Evolutionary conservation across 179 eudicot genomes (phyloP), one percentile per base, ranked within the genome.

Genomic region (Beta corolliflora): DNA sequence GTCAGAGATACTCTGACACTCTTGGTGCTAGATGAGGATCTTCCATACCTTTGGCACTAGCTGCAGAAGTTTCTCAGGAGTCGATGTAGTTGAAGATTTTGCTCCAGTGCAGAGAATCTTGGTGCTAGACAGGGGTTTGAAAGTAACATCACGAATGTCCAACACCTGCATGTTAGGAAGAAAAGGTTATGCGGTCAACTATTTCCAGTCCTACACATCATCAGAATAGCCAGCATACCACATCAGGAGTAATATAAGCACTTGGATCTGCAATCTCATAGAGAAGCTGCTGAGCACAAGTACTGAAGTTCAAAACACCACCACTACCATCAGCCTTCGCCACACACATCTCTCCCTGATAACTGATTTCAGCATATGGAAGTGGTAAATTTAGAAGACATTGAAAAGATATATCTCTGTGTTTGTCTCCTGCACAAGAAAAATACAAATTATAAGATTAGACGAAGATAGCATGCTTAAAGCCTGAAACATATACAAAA

Each of bases 201-300:
- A 5, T 48, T 72, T 66, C 44, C 65, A 72, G 21, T 18, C 29
- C 41, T 45, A 65, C 13, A 56, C 48, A 69, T 10, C 31, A 61
- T 53, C 9, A 71, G 29, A n/a, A 77, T 64, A 69, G 74, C 83
- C 55, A 84, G 61, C 91, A 78, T 81, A 94, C 99, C 92, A 96
- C 92, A 85, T 96, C 99, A 73, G 99, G 99, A 84, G 99, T 96
- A 74, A 94, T 77, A 82, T 96, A 96, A 71, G 92, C 91, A 79
- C 93, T 90, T 69, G 98, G 99, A 84, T 96, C 97, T 77, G 91
- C 92, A 60, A 96, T 84, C 89, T 96, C 99, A 83, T 96, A 96
- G 41, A 96, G 99, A 82, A 96, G 97, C 80, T 96, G 98, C 85
- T 96, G 84, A 56, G 97, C 92, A 78, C 99, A 96, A 76, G 98